phyloP scores from a whole-genome alignment of 495 filamentous ascomycete genomes.

The Geoglossum glabrum region DNA sequence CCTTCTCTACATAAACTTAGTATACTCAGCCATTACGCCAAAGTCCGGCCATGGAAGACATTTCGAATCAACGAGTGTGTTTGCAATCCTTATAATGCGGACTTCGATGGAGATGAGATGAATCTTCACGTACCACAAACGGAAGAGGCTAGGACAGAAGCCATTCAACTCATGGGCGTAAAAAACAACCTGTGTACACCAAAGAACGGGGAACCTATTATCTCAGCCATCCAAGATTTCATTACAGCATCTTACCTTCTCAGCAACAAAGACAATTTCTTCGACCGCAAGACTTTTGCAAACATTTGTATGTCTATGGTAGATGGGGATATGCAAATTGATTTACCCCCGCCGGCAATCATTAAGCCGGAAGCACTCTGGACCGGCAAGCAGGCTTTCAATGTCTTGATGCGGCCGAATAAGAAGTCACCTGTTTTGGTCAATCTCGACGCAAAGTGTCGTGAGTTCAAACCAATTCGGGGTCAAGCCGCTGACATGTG shows the following conservation, averaged over 20 bases:
- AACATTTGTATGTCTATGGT: conserved; percentile 92
- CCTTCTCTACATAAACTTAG: conserved; percentile 94
- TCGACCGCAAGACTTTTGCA: conserved; percentile 63
- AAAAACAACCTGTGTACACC: conserved; percentile 90
- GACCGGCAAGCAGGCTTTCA: conserved; percentile 97
- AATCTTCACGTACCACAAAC: conserved; percentile 96
- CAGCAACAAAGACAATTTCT: conserved; percentile 86
- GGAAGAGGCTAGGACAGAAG: conserved; percentile 87
- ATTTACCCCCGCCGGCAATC: conserved; percentile 70
- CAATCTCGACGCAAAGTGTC: conserved; percentile 84
- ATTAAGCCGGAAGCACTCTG: conserved; percentile 73
- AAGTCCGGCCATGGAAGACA: conserved; percentile 85
- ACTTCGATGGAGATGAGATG: conserved; percentile 99
- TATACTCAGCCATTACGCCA: conserved; percentile 86
- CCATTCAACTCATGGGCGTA: conserved; percentile 92
- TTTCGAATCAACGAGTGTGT: conserved; percentile 97
- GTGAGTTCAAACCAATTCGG: conserved; percentile 43
- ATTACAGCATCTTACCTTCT: conserved; percentile 86
- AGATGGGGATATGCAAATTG: conserved; percentile 54
- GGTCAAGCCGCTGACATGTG: conserved; percentile 51
- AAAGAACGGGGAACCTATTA: conserved; percentile 95
- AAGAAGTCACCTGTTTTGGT: conserved; percentile 57
- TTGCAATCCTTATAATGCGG: conserved; percentile 94
- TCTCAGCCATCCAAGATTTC: conserved; percentile 95
- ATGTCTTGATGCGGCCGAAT: conserved; percentile 84